Evolutionary conservation across 345 rosid species (phyloP).

Genomic region (Passiflora organensis): DNA sequence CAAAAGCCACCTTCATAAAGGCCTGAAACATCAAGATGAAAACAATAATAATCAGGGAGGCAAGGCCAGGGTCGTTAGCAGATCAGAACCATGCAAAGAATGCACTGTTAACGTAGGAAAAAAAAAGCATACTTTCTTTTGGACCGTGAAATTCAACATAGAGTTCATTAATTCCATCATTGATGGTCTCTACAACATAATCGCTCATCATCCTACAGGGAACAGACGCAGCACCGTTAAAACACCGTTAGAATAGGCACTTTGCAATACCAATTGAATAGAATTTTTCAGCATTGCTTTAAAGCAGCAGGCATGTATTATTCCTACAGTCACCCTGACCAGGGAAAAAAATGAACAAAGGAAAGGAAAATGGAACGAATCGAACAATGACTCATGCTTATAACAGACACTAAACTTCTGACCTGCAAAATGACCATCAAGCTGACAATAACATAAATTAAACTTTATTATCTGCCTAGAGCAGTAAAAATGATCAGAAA

Average conservation of each 20-base stretch:
- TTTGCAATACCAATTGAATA: not conserved
- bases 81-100: not conserved
- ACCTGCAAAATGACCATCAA: too few relatives aligned
- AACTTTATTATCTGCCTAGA: not conserved
- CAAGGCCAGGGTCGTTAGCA: not conserved
- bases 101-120: not conserved
- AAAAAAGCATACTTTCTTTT: conserved; percentile 46
- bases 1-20: conserved; percentile 35
- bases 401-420: too few relatives aligned
- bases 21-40: conserved; percentile 14
- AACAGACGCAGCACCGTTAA: not conserved
- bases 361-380: not conserved
- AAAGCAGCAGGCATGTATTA: not conserved
- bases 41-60: not conserved
- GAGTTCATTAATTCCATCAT: conserved; percentile 67
- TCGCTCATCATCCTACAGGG: conserved; percentile 64
- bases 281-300: not conserved
- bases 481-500: not conserved
- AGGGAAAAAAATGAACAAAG: not conserved
- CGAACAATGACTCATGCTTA: too few relatives aligned
- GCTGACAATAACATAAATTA: too few relatives aligned
- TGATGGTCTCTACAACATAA: conserved; percentile 60
- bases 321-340: not conserved
- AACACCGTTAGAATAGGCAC: not conserved
- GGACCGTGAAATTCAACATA: conserved; percentile 73